Base-by-base conservation (phyloP, 208 protist species). In the Crithidia brevicula region DNA sequence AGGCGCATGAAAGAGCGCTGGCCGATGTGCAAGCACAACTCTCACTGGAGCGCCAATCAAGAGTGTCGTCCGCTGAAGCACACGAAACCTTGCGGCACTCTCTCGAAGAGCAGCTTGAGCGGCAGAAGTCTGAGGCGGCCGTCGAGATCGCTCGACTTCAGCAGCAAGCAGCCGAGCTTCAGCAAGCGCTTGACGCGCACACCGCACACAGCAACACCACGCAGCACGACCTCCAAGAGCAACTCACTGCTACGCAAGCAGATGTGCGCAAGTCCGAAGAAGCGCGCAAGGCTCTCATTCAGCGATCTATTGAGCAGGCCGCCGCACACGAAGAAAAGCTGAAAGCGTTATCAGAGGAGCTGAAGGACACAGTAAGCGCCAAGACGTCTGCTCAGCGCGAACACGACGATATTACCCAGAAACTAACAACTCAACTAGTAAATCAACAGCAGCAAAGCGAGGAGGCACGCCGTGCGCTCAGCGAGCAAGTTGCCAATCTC, bases 201-300 rank as follows among this genome's bases (percentile, higher is more conserved):
- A 36, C 36, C 1, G 40, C 56, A 13, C 13, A 36, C 2, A 50
- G 56, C 16, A 40, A 62, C 25, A 10, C 16, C 27, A 25, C 40
- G 13, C 11, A n/a, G 23, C 40, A 22, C 36, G 22, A 50, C 4
- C 40, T 62, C 15, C 46, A 33, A 11, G 34, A 34, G 7, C 49
- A 68, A 22, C 40, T 46, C 1, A 9, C 20, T 0, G 51, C 34
- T 7, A 25, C 25, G 28, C 40, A 16, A 10, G 42, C 18, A 6
- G 45, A 61, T 40, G 42, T 70, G 25, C 28, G 38, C 8, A 54
- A 53, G 7, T 69, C 63, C 4, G 63, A 69, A 36, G n/a, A 50
- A 18, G 36, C 36, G 36, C 36, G 36, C 36, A 40, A 40, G 36
- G 10, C 8, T 13, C 36, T 16, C 8, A 40, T 40, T 13, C 36